Base-by-base conservation (phyloP, 2,329 filamentous ascomycete species). In the Ceratocystis colombiana region DNA sequence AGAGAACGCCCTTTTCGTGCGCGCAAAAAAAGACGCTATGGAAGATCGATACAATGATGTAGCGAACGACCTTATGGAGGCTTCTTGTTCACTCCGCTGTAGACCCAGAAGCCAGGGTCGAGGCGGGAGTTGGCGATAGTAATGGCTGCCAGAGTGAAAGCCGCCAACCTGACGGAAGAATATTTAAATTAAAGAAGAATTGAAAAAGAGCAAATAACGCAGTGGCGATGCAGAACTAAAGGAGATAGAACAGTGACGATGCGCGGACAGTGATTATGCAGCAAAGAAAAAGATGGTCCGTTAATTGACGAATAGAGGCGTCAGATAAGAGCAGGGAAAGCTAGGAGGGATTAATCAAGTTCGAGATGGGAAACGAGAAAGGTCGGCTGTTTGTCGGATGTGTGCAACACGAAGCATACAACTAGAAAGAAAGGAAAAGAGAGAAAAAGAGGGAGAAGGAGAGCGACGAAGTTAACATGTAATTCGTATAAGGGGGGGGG, bases 21-120 rank as follows among this genome's bases (percentile, higher is more conserved):
- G 33, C 37, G 37, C 37, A 41, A 41, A 15, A 41, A 33, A 22
- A 30, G 41, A 17, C 30, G 17, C n/a, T 22, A 10, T n/a, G 41
- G 25, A 50, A 59, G 55, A 59, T n/a, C 10, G 28, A n/a, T 28
- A 59, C 10, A 57, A 28, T 57, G 15, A n/a, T 41, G n/a, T 33
- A 25, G 17, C 41, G 20, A 15, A 25, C 62, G 61, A 44, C 61
- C 64, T 96, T 97, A 97, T 83, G 93, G 93, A 76, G 94, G 93
- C 80, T 96, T 93, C 82, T 91, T 94, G 82, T 94, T 90, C 81
- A 91, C 89, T 88, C 93, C 92, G 82, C 87, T 87, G 78, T 93
- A 93, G 86, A 95, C 91, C 91, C 91, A 90, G 82, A 87, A 86
- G 76, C 87, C 86, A 79, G 91, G 93, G 82, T 90, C 90, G 77